Percentiles rank a stretch among this genome's conserved stretches.
Evolutionary conservation across 768 basidiomycete species (phyloP).

Genomic region (Kwoniella dejecticola): DNA sequence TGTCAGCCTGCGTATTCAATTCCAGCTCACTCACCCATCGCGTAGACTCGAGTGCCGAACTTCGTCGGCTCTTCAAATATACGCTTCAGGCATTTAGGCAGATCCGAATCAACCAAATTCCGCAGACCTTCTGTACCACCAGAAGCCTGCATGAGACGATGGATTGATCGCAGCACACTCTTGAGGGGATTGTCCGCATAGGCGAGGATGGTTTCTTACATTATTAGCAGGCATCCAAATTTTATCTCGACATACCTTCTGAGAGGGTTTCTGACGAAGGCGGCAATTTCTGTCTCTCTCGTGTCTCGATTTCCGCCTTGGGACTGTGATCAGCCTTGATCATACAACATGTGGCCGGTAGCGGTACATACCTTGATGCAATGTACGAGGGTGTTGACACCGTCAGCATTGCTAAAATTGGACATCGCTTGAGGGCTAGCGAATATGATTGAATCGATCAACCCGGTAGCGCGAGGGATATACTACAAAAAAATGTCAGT

Average conservation of each 20-base stretch:
- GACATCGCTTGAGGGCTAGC: constrained; percentile 78
- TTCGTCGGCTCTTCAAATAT: constrained; percentile 78
- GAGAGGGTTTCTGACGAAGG: constrained; percentile 18
- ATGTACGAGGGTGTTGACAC: constrained; percentile 80
- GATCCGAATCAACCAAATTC: constrained; percentile 85
- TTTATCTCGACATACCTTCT: constrained; percentile 5
- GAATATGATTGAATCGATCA: constrained; percentile 90
- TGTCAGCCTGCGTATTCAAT: constrained; percentile 14
- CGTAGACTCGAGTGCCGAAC: constrained; percentile 84
- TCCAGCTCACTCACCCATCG: constrained; percentile 65
- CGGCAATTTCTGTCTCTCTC: not conserved
- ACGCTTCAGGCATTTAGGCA: constrained; percentile 81
- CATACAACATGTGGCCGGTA: not conserved
- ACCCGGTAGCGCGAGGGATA: constrained; percentile 84
- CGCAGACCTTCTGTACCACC: constrained; percentile 87
- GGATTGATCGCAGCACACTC: constrained; percentile 84
- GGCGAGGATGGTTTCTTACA: constrained; percentile 70
- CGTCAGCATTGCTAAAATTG: constrained; percentile 78
- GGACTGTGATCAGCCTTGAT: not conserved
- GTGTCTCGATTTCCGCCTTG: constrained; percentile 39
- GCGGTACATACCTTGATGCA: constrained; percentile 74
- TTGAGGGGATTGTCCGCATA: constrained; percentile 80
- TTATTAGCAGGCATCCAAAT: constrained; percentile 3
- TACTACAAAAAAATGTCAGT: constrained; percentile 56
- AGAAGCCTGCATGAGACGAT: constrained; percentile 95